Evolutionary conservation across 371 early-diverging fungal genomes (phyloP).

Genomic region (Rhizopus sp.): DNA sequence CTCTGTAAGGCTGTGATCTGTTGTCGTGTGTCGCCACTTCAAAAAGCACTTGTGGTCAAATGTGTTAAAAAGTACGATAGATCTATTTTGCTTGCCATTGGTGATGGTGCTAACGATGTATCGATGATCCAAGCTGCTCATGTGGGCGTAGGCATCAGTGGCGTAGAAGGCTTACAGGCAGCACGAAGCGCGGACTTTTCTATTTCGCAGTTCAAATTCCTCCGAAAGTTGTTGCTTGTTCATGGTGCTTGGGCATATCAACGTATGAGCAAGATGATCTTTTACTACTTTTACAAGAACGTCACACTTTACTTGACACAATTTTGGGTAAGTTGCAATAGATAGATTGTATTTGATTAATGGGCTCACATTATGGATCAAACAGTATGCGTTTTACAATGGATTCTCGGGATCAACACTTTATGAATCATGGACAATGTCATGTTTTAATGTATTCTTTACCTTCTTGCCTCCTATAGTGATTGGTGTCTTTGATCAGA

Average conservation of each 20-base stretch:
- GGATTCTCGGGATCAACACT: conserved; percentile 91
- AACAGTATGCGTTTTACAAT: conserved; percentile 80
- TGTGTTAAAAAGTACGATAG: conserved; percentile 77
- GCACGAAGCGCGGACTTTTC: conserved; percentile 95
- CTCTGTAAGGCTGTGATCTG: conserved; percentile 85
- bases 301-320: conserved; percentile 95
- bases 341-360: not conserved
- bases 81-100: conserved; percentile 85
- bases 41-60: conserved; percentile 91
- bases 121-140: conserved; percentile 98
- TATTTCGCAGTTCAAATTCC: conserved; percentile 89
- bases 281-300: conserved; percentile 95
- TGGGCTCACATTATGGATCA: not conserved
- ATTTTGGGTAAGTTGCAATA: conserved; percentile 73
- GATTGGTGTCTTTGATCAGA: conserved; percentile 93
- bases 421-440: conserved; percentile 93
- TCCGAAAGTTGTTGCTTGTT: conserved; percentile 86
- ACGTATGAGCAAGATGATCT: conserved; percentile 81
- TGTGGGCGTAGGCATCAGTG: conserved; percentile 96
- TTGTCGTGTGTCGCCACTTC: conserved; percentile 92
- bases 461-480: conserved; percentile 87
- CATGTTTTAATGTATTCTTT: conserved; percentile 88
- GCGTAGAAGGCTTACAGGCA: conserved; percentile 97
- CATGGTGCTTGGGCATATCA: conserved; percentile 95
- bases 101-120: conserved; percentile 99